Conservation (phyloP, 805 yeast genomes). For the Teunomyces atbi region DNA sequence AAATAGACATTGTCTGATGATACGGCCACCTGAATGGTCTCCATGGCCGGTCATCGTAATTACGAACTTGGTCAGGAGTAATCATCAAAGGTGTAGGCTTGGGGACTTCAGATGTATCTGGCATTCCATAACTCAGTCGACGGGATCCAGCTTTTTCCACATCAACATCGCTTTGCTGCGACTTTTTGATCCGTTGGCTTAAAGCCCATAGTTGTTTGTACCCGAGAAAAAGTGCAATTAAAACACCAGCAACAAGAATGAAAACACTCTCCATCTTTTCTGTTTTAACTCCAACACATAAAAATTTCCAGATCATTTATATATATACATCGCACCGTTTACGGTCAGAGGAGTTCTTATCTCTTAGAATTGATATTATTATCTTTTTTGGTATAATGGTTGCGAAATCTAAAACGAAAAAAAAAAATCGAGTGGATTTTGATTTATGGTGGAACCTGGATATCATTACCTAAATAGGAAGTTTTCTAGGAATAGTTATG, state of each 20-base stretch:
- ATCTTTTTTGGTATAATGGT: constrained; percentile 1
- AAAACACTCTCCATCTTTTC: background rate
- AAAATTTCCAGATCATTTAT: background rate
- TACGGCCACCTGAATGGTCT: constrained; percentile 80
- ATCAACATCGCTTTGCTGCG: background rate
- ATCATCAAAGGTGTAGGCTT: constrained; percentile 58
- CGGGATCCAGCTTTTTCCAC: constrained; percentile 13
- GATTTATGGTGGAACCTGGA: constrained; percentile 5
- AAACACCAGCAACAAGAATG: background rate
- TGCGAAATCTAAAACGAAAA: background rate
- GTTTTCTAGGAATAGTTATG: background rate
- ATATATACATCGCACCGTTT: background rate
- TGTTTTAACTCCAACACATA: background rate
- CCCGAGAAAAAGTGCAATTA: background rate
- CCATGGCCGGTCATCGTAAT: constrained; percentile 76
- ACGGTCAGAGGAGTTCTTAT: background rate
- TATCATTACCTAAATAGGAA: constrained; percentile 7
- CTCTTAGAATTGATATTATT: background rate
- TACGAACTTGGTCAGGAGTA: constrained; percentile 64
- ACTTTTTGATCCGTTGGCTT: background rate
- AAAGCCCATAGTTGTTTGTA: background rate
- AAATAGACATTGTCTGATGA: constrained; percentile 76
- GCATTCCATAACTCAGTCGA: constrained; percentile 6
- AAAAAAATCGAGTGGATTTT: too few species aligned
- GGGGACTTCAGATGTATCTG: constrained; percentile 22